Evolutionary conservation across 164 flowering plant species (phyloP), one percentile per base, ranked within the genome.

Genomic region (Stephania cephalantha): DNA sequence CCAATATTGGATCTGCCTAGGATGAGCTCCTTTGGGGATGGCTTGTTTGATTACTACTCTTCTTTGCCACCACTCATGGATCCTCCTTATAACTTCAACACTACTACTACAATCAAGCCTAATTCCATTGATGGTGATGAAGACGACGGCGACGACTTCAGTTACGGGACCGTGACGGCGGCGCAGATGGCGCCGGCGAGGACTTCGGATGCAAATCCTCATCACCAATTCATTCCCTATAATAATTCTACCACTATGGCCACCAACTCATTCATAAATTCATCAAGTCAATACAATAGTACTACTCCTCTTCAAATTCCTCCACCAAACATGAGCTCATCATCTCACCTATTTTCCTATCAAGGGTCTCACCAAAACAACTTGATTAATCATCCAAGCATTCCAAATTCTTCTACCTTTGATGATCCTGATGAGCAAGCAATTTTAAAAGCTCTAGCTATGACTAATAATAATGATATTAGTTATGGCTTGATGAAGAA

Each of bases 31-130:
- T 77, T 85, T 78, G 88, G 70, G 52, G 88, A 85, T 42, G 85
- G 83, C 67, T 48, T 84, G 5, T 46, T 84, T 46, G 81, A 82
- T 76, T 81, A 69, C 64, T 81, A 69, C 64, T 69, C 86, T 52
- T 82, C 88, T 13, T 77, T 86, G 69, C 91, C 91, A 69, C 86
- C 88, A 68, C 85, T 88, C 18, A n/a, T 81, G 78, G 91, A 88
- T 67, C 77, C 81, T 48, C 20, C 82, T 77, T 71, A 17, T 65
- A 31, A 73, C 69, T 65, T 65, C 70, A 66, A 35, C 42, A 35
- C 42, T 35, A 35, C 42, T 35, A 35, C 71, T 73, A 9, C 73
- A 20, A 30, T 12, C 73, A 75, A 73, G 52, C 79, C 77, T 6
- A 71, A 79, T 68, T 68, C 66, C 31, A 7, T 45, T 3, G 72